phyloP scores from a whole-genome alignment of 2,329 filamentous ascomycete genomes.

The Exophiala calicioides region DNA sequence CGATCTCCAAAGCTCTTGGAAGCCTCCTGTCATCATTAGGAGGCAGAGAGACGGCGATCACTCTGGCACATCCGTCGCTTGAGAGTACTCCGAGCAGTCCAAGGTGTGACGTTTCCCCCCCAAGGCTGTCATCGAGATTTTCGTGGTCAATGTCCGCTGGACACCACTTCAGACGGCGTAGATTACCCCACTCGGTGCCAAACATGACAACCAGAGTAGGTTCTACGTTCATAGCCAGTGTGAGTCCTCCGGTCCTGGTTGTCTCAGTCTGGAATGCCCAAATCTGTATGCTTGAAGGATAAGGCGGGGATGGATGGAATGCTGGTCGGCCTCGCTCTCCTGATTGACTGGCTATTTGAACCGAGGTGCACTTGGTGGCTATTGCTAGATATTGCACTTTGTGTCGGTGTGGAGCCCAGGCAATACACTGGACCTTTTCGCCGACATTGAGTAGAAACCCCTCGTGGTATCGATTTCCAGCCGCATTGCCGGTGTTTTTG shows the following conservation, averaged over 20 bases:
- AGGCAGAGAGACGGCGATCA: constrained; percentile 51
- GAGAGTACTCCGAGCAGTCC: constrained; percentile 60
- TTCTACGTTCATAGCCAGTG: constrained; percentile 44
- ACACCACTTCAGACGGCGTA: constrained; percentile 60
- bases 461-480: constrained; percentile 33
- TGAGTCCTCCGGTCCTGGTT: constrained; percentile 33
- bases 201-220: constrained; percentile 54
- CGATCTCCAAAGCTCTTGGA: constrained; percentile 3
- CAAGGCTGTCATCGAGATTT: constrained; percentile 33
- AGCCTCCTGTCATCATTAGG: background rate
- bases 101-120: constrained; percentile 39
- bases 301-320: constrained; percentile 52
- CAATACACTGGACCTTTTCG: constrained; percentile 52
- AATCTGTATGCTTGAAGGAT: constrained; percentile 57
- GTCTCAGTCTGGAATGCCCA: constrained; percentile 55
- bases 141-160: constrained; percentile 40
- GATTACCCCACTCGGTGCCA: constrained; percentile 60
- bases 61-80: constrained; percentile 58
- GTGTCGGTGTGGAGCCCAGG: constrained; percentile 49
- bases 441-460: constrained; percentile 61
- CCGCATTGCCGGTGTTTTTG: constrained; percentile 17
- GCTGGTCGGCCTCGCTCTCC: constrained; percentile 40
- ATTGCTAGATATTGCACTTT: constrained; percentile 60
- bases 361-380: constrained; percentile 41
- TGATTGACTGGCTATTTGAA: constrained; percentile 39